Percentiles rank a stretch among this genome's conserved stretches.
Evolutionary conservation across 805 yeast species (phyloP).

Genomic region (Schwanniomyces pseudopolymorphus): DNA sequence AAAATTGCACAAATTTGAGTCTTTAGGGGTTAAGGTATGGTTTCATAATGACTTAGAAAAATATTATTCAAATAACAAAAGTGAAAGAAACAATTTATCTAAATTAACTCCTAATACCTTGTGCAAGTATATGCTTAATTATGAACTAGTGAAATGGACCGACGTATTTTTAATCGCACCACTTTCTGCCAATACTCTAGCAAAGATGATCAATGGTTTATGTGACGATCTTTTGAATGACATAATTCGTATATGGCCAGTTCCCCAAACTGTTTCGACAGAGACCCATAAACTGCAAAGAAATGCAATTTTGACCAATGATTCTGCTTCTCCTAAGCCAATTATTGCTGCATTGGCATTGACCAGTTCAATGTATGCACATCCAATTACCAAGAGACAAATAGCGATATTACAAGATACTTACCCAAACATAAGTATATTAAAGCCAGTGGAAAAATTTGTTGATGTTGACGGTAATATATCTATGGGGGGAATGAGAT

Average conservation of each 20-base stretch:
- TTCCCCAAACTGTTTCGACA: slow-evolving; percentile 8
- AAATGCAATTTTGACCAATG: slow-evolving; percentile 16
- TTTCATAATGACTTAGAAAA: slow-evolving; percentile 19
- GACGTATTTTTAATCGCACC: slow-evolving; percentile 26
- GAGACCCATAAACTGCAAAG: slow-evolving; percentile 6
- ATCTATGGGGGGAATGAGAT: slow-evolving; percentile 30
- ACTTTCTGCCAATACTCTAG: slow-evolving; percentile 24
- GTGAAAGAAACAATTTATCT: slow-evolving; percentile 2
- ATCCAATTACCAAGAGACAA: slow-evolving; percentile 24
- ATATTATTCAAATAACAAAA: slow-evolving; percentile 12
- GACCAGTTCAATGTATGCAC: slow-evolving; percentile 25
- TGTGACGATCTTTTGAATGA: slow-evolving; percentile 23
- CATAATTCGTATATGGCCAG: slow-evolving; percentile 23
- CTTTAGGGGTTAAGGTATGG: slow-evolving; percentile 24
- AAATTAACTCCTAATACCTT: slow-evolving; percentile 10
- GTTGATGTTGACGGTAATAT: slow-evolving; percentile 25
- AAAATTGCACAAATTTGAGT: slow-evolving; percentile 18
- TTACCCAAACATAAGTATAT: slow-evolving; percentile 21
- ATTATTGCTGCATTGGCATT: slow-evolving; percentile 24
- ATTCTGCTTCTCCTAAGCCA: slow-evolving; percentile 17
- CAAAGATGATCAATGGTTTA: slow-evolving; percentile 23
- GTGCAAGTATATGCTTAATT: slow-evolving; percentile 15
- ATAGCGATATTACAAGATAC: slow-evolving; percentile 19
- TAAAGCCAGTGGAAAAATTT: slow-evolving; percentile 27
- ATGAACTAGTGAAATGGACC: slow-evolving; percentile 24